Evolutionary conservation across 495 filamentous ascomycete species (phyloP).

Genomic region (Penicillium daleae): DNA sequence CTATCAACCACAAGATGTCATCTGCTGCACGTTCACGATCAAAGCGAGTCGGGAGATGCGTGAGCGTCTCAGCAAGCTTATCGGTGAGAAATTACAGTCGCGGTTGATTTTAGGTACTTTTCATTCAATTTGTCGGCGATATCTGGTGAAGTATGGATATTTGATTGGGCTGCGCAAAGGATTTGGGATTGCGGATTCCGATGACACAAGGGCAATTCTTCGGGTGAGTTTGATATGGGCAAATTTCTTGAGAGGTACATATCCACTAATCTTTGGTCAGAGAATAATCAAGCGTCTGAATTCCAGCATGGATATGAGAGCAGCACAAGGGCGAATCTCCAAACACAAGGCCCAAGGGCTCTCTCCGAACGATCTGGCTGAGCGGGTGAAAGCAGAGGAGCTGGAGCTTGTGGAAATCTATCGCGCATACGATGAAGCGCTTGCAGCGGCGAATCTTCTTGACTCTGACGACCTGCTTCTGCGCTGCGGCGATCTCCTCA

Average conservation of each 20-base stretch:
- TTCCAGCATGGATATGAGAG: slow-evolving; percentile 67
- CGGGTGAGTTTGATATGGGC: slow-evolving; percentile 46
- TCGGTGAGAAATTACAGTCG: slow-evolving; percentile 76
- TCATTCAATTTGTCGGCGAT: slow-evolving; percentile 88
- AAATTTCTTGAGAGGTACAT: too few species aligned
- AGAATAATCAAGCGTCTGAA: slow-evolving; percentile 79
- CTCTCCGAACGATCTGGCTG: slow-evolving; percentile 47
- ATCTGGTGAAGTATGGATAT: slow-evolving; percentile 83
- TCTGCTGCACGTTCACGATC: slow-evolving; percentile 97
- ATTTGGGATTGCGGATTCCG: slow-evolving; percentile 92
- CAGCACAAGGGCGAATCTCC: slow-evolving; percentile 78
- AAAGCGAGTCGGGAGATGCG: slow-evolving; percentile 98
- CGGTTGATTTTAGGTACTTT: slow-evolving; percentile 92
- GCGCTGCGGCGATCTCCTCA: slow-evolving; percentile 80
- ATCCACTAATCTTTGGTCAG: slow-evolving; percentile 35
- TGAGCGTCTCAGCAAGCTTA: slow-evolving; percentile 74
- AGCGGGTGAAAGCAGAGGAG: slow-evolving; percentile 54
- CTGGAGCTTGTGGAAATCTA: slow-evolving; percentile 77
- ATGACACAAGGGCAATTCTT: slow-evolving; percentile 77
- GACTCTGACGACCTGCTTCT: slow-evolving; percentile 96
- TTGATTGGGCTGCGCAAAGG: slow-evolving; percentile 79
- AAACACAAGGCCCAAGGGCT: slow-evolving; percentile 78
- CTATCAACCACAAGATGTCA: slow-evolving; percentile 85
- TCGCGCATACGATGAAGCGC: slow-evolving; percentile 73
- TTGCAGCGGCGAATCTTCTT: slow-evolving; percentile 78